phyloP scores from a whole-genome alignment of 257 asterid species.

The Cynanchum wilfordii region DNA sequence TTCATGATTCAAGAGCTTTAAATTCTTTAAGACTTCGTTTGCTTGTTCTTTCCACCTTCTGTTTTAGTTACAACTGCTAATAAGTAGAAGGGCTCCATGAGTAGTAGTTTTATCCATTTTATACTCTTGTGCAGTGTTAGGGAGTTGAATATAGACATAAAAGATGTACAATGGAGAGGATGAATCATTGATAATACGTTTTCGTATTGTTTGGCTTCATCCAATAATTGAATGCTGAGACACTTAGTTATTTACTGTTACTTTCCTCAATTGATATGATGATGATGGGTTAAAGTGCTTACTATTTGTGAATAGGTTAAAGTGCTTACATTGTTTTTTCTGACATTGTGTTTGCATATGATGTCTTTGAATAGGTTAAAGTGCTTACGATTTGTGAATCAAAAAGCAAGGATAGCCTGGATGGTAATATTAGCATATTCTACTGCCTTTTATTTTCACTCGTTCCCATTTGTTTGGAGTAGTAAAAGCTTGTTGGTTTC shows the following conservation, averaged over 20 bases:
- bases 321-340: too few species aligned
- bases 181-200: too few species aligned
- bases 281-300: too few species aligned
- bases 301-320: too few species aligned
- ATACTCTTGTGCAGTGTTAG: background rate
- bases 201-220: too few species aligned
- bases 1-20: background rate
- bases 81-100: background rate
- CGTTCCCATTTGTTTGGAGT: slow-evolving; percentile 13
- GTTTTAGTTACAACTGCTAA: background rate
- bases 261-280: background rate
- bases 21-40: background rate
- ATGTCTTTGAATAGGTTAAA: slow-evolving; percentile 53
- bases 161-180: too few species aligned
- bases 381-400: slow-evolving; percentile 86
- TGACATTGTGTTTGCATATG: slow-evolving; percentile 7
- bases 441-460: background rate
- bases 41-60: background rate
- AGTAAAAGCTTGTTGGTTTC: slow-evolving; percentile 2
- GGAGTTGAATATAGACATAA: background rate
- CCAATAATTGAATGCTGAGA: too few species aligned
- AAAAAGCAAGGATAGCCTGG: slow-evolving; percentile 36
- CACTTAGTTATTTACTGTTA: background rate
- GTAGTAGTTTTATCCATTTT: background rate
- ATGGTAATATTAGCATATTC: slow-evolving; percentile 39